Percentiles rank a stretch among this genome's conserved stretches.
These are phyloP conservation scores for Gigaspora rosea DNA, from an alignment of 192 early-diverging fungal species.

Conservation along the genomic window DNA sequence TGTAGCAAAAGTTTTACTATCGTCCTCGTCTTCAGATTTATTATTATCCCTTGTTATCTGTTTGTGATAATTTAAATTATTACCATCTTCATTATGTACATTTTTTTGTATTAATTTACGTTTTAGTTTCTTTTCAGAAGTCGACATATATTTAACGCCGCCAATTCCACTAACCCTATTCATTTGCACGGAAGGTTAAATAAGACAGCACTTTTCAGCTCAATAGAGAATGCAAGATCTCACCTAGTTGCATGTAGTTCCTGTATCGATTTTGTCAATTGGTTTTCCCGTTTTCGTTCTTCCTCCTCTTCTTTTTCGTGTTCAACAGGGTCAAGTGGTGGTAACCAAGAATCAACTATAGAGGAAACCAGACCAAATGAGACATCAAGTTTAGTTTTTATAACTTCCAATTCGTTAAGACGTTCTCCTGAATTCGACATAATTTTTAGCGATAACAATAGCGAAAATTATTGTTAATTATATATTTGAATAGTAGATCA, in stretches of 20 bases:
- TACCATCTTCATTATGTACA: neutral
- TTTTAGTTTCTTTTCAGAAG: too few species aligned
- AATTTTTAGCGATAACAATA: too few species aligned
- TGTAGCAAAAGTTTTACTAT: neutral
- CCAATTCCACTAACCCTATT: neutral
- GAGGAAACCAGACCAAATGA: slow-evolving; percentile 39
- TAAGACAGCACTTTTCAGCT: too few species aligned
- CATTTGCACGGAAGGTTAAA: neutral
- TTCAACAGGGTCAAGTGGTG: slow-evolving; percentile 27
- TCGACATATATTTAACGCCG: too few species aligned
- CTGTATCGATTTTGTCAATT: neutral
- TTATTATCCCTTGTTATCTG: neutral
- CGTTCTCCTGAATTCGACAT: slow-evolving; percentile 11
- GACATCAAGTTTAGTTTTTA: slow-evolving; percentile 45
- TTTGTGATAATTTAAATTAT: neutral
- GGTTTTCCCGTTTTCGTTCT: neutral
- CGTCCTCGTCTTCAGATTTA: neutral
- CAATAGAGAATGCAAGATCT: neutral
- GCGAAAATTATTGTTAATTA: too few species aligned
- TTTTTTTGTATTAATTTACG: neutral
- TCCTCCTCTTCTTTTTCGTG: slow-evolving; percentile 36
- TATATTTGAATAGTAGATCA: too few species aligned
- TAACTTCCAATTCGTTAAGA: slow-evolving; percentile 29
- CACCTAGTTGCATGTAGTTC: neutral
- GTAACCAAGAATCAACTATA: slow-evolving; percentile 45